A percentile compares a stretch with the other conserved stretches of the same genome.
phyloP scores from a whole-genome alignment of 176 grass and related monocot species.

The Juncus effusus region DNA sequence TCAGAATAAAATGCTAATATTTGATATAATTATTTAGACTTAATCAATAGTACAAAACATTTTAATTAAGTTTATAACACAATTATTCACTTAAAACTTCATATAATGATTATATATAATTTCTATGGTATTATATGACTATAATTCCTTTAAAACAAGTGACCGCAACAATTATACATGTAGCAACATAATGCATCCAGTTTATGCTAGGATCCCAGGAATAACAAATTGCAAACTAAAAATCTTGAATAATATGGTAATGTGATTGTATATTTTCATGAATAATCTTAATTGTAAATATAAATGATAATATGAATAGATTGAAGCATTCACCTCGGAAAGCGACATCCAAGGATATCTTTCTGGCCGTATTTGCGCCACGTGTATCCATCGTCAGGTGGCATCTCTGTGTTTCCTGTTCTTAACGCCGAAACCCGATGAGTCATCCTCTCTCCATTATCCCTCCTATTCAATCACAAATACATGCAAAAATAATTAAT shows the following conservation, averaged over 20 bases:
- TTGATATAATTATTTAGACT: not conserved
- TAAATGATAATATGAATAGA: not conserved
- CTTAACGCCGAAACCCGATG: slow-evolving; percentile 34
- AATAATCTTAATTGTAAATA: not conserved
- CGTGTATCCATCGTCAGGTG: slow-evolving; percentile 82
- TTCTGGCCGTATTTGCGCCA: slow-evolving; percentile 98
- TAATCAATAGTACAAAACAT: not conserved
- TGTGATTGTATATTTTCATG: not conserved
- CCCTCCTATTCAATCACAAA: slow-evolving; percentile 39
- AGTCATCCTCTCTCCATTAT: slow-evolving; percentile 29
- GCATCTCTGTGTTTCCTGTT: slow-evolving; percentile 59
- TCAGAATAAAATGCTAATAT: slow-evolving; percentile 1
- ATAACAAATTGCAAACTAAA: too few relatives aligned
- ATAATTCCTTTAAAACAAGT: too few relatives aligned
- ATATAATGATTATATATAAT: too few relatives aligned
- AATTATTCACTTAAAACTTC: not conserved
- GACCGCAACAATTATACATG: too few relatives aligned
- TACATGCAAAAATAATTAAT: not conserved
- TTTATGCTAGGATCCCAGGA: too few relatives aligned
- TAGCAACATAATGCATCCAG: too few relatives aligned
- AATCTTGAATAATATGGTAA: too few relatives aligned
- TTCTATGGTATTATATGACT: too few relatives aligned
- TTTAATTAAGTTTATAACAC: not conserved
- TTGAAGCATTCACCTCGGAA: slow-evolving; percentile 46
- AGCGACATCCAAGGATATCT: slow-evolving; percentile 57